phyloP scores from a whole-genome alignment of 495 filamentous ascomycete genomes.

The Daldinia vernicosa region DNA sequence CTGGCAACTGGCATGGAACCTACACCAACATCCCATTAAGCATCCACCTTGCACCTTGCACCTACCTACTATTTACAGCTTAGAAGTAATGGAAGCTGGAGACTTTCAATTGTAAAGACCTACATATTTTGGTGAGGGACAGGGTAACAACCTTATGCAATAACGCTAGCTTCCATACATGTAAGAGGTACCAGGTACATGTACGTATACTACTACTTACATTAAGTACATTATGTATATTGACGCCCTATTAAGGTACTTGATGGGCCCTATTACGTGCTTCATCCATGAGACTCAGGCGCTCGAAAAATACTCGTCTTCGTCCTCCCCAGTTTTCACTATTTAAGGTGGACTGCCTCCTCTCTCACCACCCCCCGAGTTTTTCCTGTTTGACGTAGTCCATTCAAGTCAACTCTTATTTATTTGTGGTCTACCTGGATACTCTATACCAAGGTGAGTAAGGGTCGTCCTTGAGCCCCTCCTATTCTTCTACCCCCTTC shows the following conservation, averaged over 20 bases:
- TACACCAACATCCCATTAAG: slow-evolving; percentile 4
- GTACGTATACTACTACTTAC: not conserved
- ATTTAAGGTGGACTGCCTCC: slow-evolving; percentile 37
- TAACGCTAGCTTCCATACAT: slow-evolving; percentile 19
- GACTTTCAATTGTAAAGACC: slow-evolving; percentile 15
- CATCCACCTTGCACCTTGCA: slow-evolving; percentile 16
- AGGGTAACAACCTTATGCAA: slow-evolving; percentile 31
- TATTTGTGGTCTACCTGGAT: not conserved
- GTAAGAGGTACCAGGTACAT: slow-evolving; percentile 8
- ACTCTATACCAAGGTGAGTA: slow-evolving; percentile 2
- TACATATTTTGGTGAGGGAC: slow-evolving; percentile 16
- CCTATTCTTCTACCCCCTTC: not conserved
- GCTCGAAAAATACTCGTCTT: slow-evolving; percentile 37
- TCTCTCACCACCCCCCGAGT: slow-evolving; percentile 8
- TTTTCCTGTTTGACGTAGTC: slow-evolving; percentile 30
- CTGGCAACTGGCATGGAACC: not conserved
- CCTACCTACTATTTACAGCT: slow-evolving; percentile 34
- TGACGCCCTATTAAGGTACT: slow-evolving; percentile 41
- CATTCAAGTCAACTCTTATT: slow-evolving; percentile 12
- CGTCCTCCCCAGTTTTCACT: slow-evolving; percentile 32
- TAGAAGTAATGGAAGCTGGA: slow-evolving; percentile 25
- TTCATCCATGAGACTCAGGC: slow-evolving; percentile 37
- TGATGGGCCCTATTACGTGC: slow-evolving; percentile 43
- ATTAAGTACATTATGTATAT: no score
- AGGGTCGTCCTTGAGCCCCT: slow-evolving; percentile 1